Evolutionary conservation across 768 basidiomycete species (phyloP).

Genomic region (Mycena albidolilacea): DNA sequence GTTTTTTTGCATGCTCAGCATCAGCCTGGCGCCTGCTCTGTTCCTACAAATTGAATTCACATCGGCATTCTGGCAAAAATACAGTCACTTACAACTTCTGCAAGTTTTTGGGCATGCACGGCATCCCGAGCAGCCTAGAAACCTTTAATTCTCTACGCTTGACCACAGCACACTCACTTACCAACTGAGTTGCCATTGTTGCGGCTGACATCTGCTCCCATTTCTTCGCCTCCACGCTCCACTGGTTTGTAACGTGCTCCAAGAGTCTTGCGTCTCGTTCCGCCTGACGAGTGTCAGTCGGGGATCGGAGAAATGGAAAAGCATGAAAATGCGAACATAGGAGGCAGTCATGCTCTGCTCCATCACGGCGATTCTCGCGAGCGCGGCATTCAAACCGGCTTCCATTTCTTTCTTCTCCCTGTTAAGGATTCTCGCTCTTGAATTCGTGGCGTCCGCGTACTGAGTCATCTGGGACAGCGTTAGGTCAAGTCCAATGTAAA

Average conservation of each 20-base stretch:
- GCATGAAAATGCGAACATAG: background rate
- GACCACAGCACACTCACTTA: conserved; percentile 5
- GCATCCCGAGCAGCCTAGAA: background rate
- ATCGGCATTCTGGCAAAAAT: background rate
- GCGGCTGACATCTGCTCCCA: background rate
- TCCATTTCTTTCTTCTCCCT: background rate
- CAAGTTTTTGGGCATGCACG: background rate
- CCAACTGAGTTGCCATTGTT: background rate
- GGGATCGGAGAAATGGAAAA: background rate
- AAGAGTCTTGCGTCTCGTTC: no score
- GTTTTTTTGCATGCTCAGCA: background rate
- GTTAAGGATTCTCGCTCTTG: background rate
- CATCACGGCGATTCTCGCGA: background rate
- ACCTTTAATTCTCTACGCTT: background rate
- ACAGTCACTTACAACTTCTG: no score
- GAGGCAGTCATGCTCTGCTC: background rate
- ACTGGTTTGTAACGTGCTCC: no score
- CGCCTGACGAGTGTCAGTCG: background rate
- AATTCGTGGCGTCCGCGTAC: no score
- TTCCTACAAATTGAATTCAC: background rate
- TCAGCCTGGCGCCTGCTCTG: background rate
- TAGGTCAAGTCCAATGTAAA: background rate
- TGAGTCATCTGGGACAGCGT: background rate
- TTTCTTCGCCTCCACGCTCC: background rate
- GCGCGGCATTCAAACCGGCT: background rate